Base-by-base conservation (phyloP, 345 rosid genomes). In the Gossypium herbaceum region DNA sequence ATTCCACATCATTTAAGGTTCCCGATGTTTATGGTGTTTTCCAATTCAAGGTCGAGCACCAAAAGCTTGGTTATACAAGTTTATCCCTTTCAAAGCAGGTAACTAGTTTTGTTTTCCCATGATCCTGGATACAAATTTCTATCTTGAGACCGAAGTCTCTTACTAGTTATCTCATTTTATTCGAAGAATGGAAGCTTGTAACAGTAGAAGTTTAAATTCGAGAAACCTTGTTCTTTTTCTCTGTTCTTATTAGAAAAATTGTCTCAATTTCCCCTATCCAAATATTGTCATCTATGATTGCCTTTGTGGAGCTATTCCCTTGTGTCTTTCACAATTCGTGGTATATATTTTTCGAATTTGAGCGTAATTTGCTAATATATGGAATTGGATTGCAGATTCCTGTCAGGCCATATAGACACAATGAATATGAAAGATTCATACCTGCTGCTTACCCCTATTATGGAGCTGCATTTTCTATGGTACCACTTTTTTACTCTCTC, bases 1-100 rank as follows among this genome's bases (percentile, higher is more conserved):
- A 81, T 81, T 83, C 84, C 39, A 75, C 90, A 34, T 76, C 91
- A 68, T 91, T 91, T 54, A 88, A 85, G 86, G 94, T 89, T 76
- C 92, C 97, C 25, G 91, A 91, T 83, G 92, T 89, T 71, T 88
- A 91, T 77, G 94, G 94, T 56, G 94, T 91, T 68, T 91, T 91
- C 84, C 92, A 91, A 65, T 89, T 89, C 73, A 91, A 89, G 90
- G 85, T 91, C 57, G 97, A 91, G 78, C 85, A 91, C 76, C 86
- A 89, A 75, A 85, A 82, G 78, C 87, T 89, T 68, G 97, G 97
- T 29, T 89, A 89, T 79, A 83, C 91, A 52, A 81, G 86, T 77
- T 76, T 91, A 74, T 86, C 90, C 54, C 85, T 88, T 29, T 81
- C 94, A 71, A 89, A 91, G 79, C 94, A 91, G 88, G 94, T 85